phyloP scores from a whole-genome alignment of 139 green algal genomes.

The Picochlorum sp. region DNA sequence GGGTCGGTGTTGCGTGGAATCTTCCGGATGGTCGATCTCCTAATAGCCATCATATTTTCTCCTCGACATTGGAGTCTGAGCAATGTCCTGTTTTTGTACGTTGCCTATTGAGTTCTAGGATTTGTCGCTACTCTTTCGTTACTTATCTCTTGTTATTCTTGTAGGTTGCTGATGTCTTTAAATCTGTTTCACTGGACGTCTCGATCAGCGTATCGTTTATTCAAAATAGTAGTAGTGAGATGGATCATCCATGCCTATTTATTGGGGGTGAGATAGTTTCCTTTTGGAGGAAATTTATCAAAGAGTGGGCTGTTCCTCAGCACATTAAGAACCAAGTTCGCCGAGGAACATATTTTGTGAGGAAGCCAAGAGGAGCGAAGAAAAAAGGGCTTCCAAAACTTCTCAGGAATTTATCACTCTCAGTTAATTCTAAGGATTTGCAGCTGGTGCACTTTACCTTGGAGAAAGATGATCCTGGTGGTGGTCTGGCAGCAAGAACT shows the following conservation, averaged over 20 bases:
- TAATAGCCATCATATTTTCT: conserved; percentile 53
- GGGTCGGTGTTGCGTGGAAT: conserved; percentile 15
- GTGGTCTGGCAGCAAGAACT: background rate
- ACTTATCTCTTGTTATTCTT: background rate
- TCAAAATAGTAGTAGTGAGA: background rate
- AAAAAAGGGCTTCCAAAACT: conserved; percentile 27
- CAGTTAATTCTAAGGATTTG: conserved; percentile 18
- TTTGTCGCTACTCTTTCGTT: conserved; percentile 8
- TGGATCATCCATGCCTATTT: conserved; percentile 6
- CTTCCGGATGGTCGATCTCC: conserved; percentile 35
- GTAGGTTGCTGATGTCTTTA: background rate
- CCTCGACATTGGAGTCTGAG: conserved; percentile 26
- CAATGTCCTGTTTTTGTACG: conserved; percentile 22
- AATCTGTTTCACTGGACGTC: background rate
- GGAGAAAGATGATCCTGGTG: conserved; percentile 18
- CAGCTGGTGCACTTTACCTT: conserved; percentile 36
- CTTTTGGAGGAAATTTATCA: conserved; percentile 14
- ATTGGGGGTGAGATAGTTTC: conserved; percentile 43
- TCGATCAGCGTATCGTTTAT: background rate
- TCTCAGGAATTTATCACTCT: conserved; percentile 8
- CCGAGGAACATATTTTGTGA: conserved; percentile 43
- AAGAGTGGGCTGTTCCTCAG: conserved; percentile 6
- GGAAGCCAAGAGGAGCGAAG: conserved; percentile 16
- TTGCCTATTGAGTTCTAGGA: conserved; percentile 16
- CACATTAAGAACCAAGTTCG: conserved; percentile 27